Conservation (phyloP, 768 basidiomycete species). For the Boletus reticuloceps region DNA sequence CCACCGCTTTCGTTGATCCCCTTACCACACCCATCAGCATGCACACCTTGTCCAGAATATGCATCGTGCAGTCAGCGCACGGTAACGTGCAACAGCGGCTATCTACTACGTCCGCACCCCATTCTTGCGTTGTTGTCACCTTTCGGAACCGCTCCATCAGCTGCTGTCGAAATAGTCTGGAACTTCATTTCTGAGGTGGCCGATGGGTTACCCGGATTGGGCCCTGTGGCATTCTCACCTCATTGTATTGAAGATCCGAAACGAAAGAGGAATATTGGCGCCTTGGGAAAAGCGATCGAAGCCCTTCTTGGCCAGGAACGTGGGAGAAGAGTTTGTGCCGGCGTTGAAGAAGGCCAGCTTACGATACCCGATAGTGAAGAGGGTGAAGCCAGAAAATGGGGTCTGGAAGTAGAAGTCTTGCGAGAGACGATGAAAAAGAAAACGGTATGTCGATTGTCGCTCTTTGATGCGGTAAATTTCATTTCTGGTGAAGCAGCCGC, state of each 20-base stretch:
- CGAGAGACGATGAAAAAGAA: slow-evolving; percentile 56
- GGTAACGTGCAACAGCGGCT: slow-evolving; percentile 67
- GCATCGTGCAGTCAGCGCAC: slow-evolving; percentile 55
- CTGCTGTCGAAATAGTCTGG: slow-evolving; percentile 43
- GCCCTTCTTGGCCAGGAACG: slow-evolving; percentile 58
- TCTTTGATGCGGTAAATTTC: slow-evolving; percentile 15
- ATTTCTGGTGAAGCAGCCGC: slow-evolving; percentile 41
- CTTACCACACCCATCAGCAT: slow-evolving; percentile 55
- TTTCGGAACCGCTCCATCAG: slow-evolving; percentile 37
- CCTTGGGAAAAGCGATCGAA: slow-evolving; percentile 72
- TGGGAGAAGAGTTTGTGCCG: slow-evolving; percentile 63
- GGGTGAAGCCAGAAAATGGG: slow-evolving; percentile 77
- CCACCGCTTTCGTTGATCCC: slow-evolving; percentile 55
- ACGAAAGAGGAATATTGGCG: slow-evolving; percentile 70
- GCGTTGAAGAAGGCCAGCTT: slow-evolving; percentile 35
- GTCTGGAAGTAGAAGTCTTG: slow-evolving; percentile 58
- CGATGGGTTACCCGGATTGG: slow-evolving; percentile 73
- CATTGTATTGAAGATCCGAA: slow-evolving; percentile 76
- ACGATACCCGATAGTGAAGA: slow-evolving; percentile 45
- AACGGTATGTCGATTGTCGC: slow-evolving; percentile 41
- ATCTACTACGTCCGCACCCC: slow-evolving; percentile 61
- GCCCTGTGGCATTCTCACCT: slow-evolving; percentile 75
- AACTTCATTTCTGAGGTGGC: slow-evolving; percentile 44
- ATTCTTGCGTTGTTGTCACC: slow-evolving; percentile 46
- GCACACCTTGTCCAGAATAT: slow-evolving; percentile 72